These are phyloP conservation scores for Wakefieldia striispora DNA, from an alignment of 768 basidiomycete genomes.

Conservation along the genomic window DNA sequence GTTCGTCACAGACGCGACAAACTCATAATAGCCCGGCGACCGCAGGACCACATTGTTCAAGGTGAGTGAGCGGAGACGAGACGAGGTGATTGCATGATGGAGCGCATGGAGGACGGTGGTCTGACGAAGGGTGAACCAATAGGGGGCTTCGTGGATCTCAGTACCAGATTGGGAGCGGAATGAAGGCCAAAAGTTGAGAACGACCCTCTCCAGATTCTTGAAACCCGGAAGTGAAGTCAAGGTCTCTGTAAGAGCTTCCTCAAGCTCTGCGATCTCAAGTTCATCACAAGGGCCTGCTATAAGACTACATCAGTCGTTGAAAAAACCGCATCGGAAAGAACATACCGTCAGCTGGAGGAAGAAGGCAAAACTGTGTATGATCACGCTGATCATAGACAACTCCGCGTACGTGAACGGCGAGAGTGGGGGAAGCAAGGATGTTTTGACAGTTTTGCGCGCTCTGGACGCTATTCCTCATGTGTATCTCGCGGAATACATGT, in stretches of 20 bases:
- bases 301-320: not conserved
- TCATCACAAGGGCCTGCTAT: slow-evolving; percentile 21
- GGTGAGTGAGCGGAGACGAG: slow-evolving; percentile 19
- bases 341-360: slow-evolving; percentile 20
- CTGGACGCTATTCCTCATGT: slow-evolving; percentile 24
- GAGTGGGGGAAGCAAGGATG: slow-evolving; percentile 20
- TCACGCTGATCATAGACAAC: slow-evolving; percentile 31
- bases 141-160: slow-evolving; percentile 29
- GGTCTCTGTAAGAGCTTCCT: slow-evolving; percentile 27
- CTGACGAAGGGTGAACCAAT: slow-evolving; percentile 32
- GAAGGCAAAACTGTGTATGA: slow-evolving; percentile 21
- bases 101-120: slow-evolving; percentile 22
- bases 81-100: slow-evolving; percentile 22
- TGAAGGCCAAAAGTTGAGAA: slow-evolving; percentile 32
- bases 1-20: slow-evolving; percentile 23
- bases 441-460: slow-evolving; percentile 26
- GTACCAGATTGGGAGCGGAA: slow-evolving; percentile 23
- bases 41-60: slow-evolving; percentile 27
- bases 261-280: slow-evolving; percentile 32
- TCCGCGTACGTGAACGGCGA: slow-evolving; percentile 25
- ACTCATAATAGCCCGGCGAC: slow-evolving; percentile 27
- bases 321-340: not conserved
- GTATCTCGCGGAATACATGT: slow-evolving; percentile 20
- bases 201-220: slow-evolving; percentile 19
- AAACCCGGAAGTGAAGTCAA: slow-evolving; percentile 21